These are phyloP conservation scores for Macadamia integrifolia DNA, from an alignment of 164 flowering plant species.

Conservation along the genomic window DNA sequence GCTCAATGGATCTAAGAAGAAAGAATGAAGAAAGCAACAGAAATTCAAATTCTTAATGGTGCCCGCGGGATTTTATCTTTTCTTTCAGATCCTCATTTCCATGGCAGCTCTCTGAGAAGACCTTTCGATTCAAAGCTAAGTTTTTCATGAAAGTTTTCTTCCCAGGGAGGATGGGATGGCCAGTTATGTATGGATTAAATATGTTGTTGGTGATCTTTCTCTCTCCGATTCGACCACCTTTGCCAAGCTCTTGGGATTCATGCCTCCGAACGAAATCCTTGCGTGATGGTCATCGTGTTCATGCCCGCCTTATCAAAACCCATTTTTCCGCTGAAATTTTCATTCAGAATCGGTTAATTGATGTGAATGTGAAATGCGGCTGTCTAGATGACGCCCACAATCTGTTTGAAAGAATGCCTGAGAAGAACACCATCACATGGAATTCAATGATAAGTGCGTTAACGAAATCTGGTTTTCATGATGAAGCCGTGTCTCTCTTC, in stretches of 20 bases:
- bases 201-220: constrained; percentile 11
- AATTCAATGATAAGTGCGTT: constrained; percentile 19
- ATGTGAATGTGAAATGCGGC: constrained; percentile 19
- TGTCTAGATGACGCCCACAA: constrained; percentile 16
- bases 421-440: constrained; percentile 23
- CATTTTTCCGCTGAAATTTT: constrained; percentile 20
- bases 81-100: neutral
- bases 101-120: neutral
- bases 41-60: neutral
- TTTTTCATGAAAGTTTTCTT: neutral
- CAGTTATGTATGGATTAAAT: constrained; percentile 3
- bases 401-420: constrained; percentile 18
- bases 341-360: constrained; percentile 22
- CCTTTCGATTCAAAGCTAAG: neutral
- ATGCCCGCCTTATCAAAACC: constrained; percentile 21
- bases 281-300: constrained; percentile 10
- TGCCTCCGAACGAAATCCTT: constrained; percentile 19
- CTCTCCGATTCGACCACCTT: constrained; percentile 18
- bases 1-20: too few species aligned
- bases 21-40: too few species aligned
- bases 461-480: constrained; percentile 13
- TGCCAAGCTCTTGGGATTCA: constrained; percentile 13
- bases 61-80: neutral
- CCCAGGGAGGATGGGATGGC: constrained; percentile 15
- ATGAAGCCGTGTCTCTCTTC: constrained; percentile 14